Evolutionary conservation across 495 filamentous ascomycete species (phyloP).

Genomic region (Penicillium steckii): DNA sequence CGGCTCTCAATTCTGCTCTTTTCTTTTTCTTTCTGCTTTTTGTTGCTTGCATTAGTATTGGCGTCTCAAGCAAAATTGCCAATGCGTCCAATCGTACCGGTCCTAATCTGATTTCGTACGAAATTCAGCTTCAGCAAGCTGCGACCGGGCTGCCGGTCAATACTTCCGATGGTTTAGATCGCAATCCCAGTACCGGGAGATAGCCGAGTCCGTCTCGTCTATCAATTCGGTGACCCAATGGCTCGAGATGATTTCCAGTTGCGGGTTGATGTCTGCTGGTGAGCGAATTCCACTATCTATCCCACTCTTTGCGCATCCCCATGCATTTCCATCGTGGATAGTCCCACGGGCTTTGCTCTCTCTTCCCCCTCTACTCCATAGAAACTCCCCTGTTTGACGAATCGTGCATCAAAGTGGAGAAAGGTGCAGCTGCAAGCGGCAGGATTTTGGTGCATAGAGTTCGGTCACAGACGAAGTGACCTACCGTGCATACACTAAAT

Average conservation of each 20-base stretch:
- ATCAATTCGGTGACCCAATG: not conserved
- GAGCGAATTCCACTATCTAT: not conserved
- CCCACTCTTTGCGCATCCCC: not conserved
- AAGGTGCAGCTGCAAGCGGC: constrained; percentile 3
- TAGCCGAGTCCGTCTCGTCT: constrained; percentile 3
- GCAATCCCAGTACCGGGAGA: constrained; percentile 19
- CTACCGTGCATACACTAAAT: constrained; percentile 31
- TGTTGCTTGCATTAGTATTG: constrained; percentile 2
- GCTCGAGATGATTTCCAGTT: not conserved
- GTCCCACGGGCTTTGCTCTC: not conserved
- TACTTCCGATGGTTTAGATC: constrained; percentile 26
- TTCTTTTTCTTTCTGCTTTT: too few relatives aligned
- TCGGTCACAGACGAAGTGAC: constrained; percentile 23
- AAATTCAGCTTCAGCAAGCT: constrained; percentile 10
- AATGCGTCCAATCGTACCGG: constrained; percentile 10
- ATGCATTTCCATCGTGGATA: not conserved
- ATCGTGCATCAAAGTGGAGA: not conserved
- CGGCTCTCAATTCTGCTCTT: too few relatives aligned
- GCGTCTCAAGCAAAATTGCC: not conserved
- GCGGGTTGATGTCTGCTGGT: not conserved
- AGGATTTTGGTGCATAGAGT: constrained; percentile 6
- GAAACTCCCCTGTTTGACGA: not conserved
- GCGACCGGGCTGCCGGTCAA: constrained; percentile 20
- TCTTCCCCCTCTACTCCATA: not conserved
- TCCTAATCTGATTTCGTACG: constrained; percentile 15